Conservation (phyloP, 208 protist species). For the Leishmania tarentolae region DNA sequence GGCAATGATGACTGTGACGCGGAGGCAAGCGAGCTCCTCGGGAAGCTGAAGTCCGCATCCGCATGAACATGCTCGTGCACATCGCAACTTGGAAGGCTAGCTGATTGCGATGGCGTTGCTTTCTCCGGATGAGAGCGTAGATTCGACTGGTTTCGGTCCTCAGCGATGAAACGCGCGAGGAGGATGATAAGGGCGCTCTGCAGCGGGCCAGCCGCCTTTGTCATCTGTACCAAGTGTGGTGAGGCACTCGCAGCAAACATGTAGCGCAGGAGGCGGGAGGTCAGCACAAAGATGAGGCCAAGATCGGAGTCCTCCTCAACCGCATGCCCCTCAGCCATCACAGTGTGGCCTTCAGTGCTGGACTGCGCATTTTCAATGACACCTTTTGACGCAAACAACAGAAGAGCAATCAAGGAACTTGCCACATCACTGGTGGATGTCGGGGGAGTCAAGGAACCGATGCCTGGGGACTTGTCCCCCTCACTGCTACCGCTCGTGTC, state of each 20-base stretch:
- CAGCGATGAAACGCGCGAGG: slow-evolving; percentile 42
- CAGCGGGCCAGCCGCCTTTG: slow-evolving; percentile 15
- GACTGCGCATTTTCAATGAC: slow-evolving; percentile 10
- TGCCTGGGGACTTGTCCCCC: background rate
- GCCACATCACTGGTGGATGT: background rate
- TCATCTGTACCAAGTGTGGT: slow-evolving; percentile 12
- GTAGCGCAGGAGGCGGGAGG: slow-evolving; percentile 26
- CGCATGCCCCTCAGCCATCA: background rate
- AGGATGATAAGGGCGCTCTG: slow-evolving; percentile 33
- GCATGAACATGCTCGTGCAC: background rate
- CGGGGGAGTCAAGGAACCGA: background rate
- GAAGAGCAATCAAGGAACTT: slow-evolving; percentile 5
- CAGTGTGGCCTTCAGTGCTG: background rate
- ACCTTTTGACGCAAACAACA: slow-evolving; percentile 10
- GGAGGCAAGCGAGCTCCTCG: background rate
- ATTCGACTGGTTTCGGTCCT: slow-evolving; percentile 4
- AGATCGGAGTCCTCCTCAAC: slow-evolving; percentile 23
- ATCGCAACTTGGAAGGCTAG: background rate
- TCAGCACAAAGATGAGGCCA: slow-evolving; percentile 26
- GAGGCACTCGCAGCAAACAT: slow-evolving; percentile 9
- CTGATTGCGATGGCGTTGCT: background rate
- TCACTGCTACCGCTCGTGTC: background rate
- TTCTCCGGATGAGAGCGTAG: background rate
- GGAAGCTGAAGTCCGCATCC: background rate
- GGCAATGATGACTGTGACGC: background rate